Evolutionary conservation across 352 stramenopile genomes (phyloP).

Genomic region (Albugo laibachii): DNA sequence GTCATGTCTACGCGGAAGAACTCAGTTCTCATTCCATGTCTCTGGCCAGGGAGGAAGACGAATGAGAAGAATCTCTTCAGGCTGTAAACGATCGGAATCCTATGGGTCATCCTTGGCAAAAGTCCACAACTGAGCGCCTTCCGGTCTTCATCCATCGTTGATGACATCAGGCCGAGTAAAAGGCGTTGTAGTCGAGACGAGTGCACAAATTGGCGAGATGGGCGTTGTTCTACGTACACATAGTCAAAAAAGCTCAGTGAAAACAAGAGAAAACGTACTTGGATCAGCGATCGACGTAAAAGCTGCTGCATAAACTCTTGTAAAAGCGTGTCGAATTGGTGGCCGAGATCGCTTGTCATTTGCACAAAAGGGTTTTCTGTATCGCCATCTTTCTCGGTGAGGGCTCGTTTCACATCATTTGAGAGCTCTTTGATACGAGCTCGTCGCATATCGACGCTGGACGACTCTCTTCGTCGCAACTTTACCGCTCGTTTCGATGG

Average conservation of each 20-base stretch:
- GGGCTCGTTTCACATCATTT: constrained; percentile 45
- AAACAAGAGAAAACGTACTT: constrained; percentile 19
- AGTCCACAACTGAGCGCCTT: no score
- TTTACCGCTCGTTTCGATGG: constrained; percentile 15
- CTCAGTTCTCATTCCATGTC: no score
- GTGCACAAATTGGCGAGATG: constrained; percentile 55
- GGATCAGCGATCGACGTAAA: constrained; percentile 48
- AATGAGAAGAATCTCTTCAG: no score
- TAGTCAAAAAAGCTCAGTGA: background rate
- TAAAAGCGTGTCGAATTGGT: constrained; percentile 75
- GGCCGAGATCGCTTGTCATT: constrained; percentile 62
- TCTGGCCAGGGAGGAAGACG: no score
- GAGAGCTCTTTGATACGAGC: constrained; percentile 64
- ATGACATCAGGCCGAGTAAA: constrained; percentile 19
- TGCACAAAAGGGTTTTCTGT: constrained; percentile 53
- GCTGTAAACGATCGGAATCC: no score
- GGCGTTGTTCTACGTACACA: constrained; percentile 15
- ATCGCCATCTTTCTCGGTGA: constrained; percentile 45
- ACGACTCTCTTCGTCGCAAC: constrained; percentile 44
- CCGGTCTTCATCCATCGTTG: no score
- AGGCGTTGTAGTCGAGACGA: constrained; percentile 60
- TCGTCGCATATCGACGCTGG: constrained; percentile 53
- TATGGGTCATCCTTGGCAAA: no score
- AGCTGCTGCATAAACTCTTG: constrained; percentile 81
- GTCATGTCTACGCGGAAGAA: no score